Evolutionary conservation across 1,139 yeast genomes (phyloP), one percentile per base, ranked within the genome.

Genomic region (Taphrina betulina): DNA sequence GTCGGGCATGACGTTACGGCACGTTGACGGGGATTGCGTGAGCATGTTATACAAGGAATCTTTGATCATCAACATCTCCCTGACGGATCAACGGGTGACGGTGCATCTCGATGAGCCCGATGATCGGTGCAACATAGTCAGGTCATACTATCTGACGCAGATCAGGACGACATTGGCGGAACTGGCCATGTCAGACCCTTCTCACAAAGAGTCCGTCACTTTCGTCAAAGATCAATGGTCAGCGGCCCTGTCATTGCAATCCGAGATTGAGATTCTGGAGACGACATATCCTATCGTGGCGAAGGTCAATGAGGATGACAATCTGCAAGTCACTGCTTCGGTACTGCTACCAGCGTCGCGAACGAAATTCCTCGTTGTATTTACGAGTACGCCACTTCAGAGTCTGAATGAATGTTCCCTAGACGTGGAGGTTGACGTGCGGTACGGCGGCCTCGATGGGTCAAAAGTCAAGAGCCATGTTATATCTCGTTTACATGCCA

Each of bases 1-100:
- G 14, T 48, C 48, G 10, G 62, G 62, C 14, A 44, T 61, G 59
- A 36, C 38, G 41, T 28, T 56, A 8, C 16, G 34, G 19, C 37
- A 31, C 22, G 42, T 59, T 29, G 29, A 34, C 12, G 26, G 20
- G 3, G 26, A 43, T 17, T 16, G 19, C n/a, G 10, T 50, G 14
- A 22, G 22, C 19, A 35, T 58, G 10, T n/a, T 20, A n/a, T 37
- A 36, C 42, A 22, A 17, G 35, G 46, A 31, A 28, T 19, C 42
- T n/a, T 42, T 42, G 42, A 20, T 23, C 4, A 20, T 52, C 12
- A n/a, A 16, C 26, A 10, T 52, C 22, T 20, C 42, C 20, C 10
- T 42, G 29, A 19, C n/a, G 4, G 23, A 28, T 3, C 20, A 19
- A n/a, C 22, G 14, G 22, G 26, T 52, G 10, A 26, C 29, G n/a